Percentiles rank a stretch among this genome's conserved stretches.
Evolutionary conservation across 2,329 filamentous ascomycete species (phyloP).

Genomic region (Neonectria magnoliae): DNA sequence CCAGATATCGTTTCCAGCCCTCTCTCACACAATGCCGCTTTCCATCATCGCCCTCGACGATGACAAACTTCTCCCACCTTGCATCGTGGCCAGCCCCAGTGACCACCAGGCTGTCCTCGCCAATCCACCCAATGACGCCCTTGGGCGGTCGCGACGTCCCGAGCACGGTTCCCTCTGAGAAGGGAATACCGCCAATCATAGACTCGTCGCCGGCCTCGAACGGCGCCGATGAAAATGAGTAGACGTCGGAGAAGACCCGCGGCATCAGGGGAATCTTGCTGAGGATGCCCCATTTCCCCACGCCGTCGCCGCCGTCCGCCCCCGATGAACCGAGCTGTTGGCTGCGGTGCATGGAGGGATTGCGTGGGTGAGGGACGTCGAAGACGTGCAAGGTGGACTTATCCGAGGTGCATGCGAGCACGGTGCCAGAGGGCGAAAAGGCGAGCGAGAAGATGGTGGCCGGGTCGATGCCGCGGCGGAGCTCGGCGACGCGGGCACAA

Average conservation of each 20-base stretch:
- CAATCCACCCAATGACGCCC: slow-evolving; percentile 85
- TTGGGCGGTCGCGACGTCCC: slow-evolving; percentile 73
- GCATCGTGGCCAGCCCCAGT: slow-evolving; percentile 83
- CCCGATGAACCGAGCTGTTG: slow-evolving; percentile 42
- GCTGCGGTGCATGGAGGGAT: slow-evolving; percentile 47
- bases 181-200: slow-evolving; percentile 55
- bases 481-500: slow-evolving; percentile 82
- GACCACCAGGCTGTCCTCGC: slow-evolving; percentile 78
- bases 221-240: slow-evolving; percentile 82
- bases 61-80: slow-evolving; percentile 86
- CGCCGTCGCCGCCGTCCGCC: slow-evolving; percentile 59
- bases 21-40: slow-evolving; percentile 73
- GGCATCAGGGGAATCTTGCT: slow-evolving; percentile 87
- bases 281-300: slow-evolving; percentile 86
- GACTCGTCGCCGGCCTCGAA: slow-evolving; percentile 87
- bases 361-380: slow-evolving; percentile 74
- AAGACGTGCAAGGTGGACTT: slow-evolving; percentile 97
- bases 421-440: slow-evolving; percentile 82
- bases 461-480: slow-evolving; percentile 88
- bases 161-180: slow-evolving; percentile 57
- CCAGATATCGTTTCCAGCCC: slow-evolving; percentile 84
- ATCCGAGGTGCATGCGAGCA: slow-evolving; percentile 93
- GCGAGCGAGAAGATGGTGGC: slow-evolving; percentile 88
- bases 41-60: slow-evolving; percentile 75
- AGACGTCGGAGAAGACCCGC: slow-evolving; percentile 86